Percentiles rank a stretch among this genome's conserved stretches.
phyloP scores from a whole-genome alignment of 345 rosid genomes.

The Eucalyptus regnans region DNA sequence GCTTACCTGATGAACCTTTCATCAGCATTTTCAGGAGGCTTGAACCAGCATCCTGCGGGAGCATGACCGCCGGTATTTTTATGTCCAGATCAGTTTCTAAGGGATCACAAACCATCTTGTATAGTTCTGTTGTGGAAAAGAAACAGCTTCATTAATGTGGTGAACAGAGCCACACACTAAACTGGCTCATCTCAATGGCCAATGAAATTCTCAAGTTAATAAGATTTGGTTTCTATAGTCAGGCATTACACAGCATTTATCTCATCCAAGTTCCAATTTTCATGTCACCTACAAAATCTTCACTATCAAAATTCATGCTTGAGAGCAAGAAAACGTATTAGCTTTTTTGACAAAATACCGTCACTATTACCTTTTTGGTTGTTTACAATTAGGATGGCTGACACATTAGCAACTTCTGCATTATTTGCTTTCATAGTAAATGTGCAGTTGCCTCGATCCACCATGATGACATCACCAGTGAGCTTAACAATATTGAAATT shows the following conservation, averaged over 20 bases:
- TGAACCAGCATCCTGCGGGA: slow-evolving; percentile 93
- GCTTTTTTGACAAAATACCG: not conserved
- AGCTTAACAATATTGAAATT: slow-evolving; percentile 34
- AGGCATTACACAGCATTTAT: not conserved
- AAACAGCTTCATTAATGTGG: not conserved
- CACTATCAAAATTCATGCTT: not conserved
- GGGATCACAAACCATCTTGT: slow-evolving; percentile 99
- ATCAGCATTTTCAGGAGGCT: slow-evolving; percentile 57
- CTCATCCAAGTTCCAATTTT: not conserved
- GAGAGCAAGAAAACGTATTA: not conserved
- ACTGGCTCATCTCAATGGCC: not conserved
- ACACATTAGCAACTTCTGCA: slow-evolving; percentile 89
- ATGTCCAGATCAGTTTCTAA: slow-evolving; percentile 93
- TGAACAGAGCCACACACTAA: not conserved
- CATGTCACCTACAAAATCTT: not conserved
- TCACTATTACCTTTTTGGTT: slow-evolving; percentile 61
- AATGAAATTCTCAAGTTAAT: not conserved
- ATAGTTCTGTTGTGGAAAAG: slow-evolving; percentile 48
- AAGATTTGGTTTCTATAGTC: not conserved
- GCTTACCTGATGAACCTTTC: slow-evolving; percentile 52
- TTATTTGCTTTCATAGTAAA: slow-evolving; percentile 83
- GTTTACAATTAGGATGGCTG: slow-evolving; percentile 85
- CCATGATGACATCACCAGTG: slow-evolving; percentile 73
- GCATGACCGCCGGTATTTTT: slow-evolving; percentile 82
- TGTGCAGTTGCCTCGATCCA: slow-evolving; percentile 81